Conservation (phyloP, 2,329 filamentous ascomycete genomes). For the Tolypocladium album region DNA sequence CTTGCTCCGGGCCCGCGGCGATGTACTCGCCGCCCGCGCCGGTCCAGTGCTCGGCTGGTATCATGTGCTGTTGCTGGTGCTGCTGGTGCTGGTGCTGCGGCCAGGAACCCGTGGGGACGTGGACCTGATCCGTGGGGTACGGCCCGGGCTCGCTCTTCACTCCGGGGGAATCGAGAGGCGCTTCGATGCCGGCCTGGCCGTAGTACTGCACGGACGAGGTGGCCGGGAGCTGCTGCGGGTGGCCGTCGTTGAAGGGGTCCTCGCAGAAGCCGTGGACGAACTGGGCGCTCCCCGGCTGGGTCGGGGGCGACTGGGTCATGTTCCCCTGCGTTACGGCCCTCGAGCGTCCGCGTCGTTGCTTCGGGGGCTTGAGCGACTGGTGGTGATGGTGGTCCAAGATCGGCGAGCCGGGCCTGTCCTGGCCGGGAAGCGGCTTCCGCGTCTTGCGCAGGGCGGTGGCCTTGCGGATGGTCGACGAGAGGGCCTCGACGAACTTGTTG, state of each 20-base stretch:
- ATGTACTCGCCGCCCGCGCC: conserved; percentile 17
- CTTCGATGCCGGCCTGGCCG: conserved; percentile 19
- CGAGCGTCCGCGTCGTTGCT: conserved; percentile 16
- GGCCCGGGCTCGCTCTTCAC: conserved; percentile 18
- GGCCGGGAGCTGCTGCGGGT: conserved; percentile 11
- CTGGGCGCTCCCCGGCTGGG: conserved; percentile 12
- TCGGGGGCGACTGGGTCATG: conserved; percentile 12
- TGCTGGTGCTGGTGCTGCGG: conserved; percentile 14
- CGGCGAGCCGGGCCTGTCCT: conserved; percentile 17
- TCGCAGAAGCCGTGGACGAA: conserved; percentile 27
- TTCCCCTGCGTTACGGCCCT: conserved; percentile 7
- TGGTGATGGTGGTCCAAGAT: conserved; percentile 11
- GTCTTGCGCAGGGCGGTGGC: conserved; percentile 22
- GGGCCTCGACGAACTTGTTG: conserved; percentile 29
- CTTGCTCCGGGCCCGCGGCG: conserved; percentile 9
- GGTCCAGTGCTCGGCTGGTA: conserved; percentile 10
- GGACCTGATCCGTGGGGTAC: conserved; percentile 12
- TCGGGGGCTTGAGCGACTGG: conserved; percentile 20
- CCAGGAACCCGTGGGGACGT: conserved; percentile 5
- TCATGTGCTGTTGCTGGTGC: conserved; percentile 10
- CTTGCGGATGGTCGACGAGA: conserved; percentile 29
- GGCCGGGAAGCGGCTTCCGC: conserved; percentile 12
- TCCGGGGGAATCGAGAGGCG: conserved; percentile 27
- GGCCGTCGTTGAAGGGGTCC: conserved; percentile 25
- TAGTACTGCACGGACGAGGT: conserved; percentile 17